Base-by-base conservation (phyloP, 2,329 filamentous ascomycete genomes). In the Penicillium sp. region DNA sequence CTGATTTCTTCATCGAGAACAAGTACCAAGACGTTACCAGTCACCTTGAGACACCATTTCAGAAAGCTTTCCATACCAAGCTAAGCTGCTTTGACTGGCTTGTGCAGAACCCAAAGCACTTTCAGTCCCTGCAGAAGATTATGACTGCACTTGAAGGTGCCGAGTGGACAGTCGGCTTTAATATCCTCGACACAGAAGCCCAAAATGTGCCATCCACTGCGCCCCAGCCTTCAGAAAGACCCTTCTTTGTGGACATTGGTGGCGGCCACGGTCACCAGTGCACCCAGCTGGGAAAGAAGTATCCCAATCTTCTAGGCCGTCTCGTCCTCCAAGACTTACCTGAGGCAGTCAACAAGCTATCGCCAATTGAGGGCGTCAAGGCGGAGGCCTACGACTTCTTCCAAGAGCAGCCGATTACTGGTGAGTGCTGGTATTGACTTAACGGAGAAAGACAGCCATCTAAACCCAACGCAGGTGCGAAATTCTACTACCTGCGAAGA, bases 321-420 rank as follows among this genome's bases (percentile, higher is more conserved):
- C 47, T 72, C 3, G 53, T 73, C 7, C 47, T 75, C 3, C 64
- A 75, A 42, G 72, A 74, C 40, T 50, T 61, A 4, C 60, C 59
- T 2, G 43, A 58, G 16, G 56, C 56, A 2, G 51, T 70, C n/a
- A 42, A 51, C 6, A 43, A 56, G 3, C 50, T 62, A 1, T 19
- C 53, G 1, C 38, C 43, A 1, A 57, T 58, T 3, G 39, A 56
- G 1, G 64, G 62, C 0, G 55, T 70, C 1, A 56, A 57, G 29
- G 32, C 27, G 2, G 36, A 52, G 33, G 41, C 33, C 3, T 36
- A 53, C 21, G 35, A 57, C 33, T 50, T 54, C 23, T 50, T 48
- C 27, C 30, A 48, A 14, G 26, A 41, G 13, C 45, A 57, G 23
- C 56, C 58, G 1, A 43, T 65, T 14, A 58, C 5, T 17, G 18